Conservation (phyloP, 805 yeast species). For the Alloascoidea africana region DNA sequence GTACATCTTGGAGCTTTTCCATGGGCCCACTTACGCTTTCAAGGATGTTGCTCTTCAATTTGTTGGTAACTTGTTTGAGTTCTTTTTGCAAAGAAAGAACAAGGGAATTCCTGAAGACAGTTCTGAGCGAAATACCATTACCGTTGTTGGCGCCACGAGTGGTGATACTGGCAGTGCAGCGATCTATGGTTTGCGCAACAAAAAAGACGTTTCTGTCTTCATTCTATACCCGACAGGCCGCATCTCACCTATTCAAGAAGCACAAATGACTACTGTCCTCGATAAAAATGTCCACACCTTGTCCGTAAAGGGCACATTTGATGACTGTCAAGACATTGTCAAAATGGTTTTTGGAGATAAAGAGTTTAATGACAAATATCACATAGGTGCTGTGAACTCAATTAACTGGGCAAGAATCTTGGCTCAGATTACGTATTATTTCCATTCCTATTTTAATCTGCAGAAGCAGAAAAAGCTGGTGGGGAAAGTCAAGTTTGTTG, state of each 20-base stretch:
- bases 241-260: conserved; percentile 95
- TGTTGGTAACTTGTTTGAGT: conserved; percentile 94
- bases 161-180: conserved; percentile 99
- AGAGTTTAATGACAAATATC: conserved; percentile 78
- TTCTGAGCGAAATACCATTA: conserved; percentile 58
- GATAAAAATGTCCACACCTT: conserved; percentile 90
- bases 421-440: conserved; percentile 95
- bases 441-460: conserved; percentile 76
- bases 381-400: conserved; percentile 95
- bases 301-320: conserved; percentile 92
- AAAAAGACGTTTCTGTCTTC: conserved; percentile 94
- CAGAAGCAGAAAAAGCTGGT: conserved; percentile 15
- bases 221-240: conserved; percentile 95
- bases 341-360: conserved; percentile 84
- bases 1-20: conserved; percentile 83
- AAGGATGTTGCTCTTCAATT: conserved; percentile 98
- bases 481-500: conserved; percentile 63
- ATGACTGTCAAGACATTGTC: conserved; percentile 95
- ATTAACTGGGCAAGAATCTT: conserved; percentile 98
- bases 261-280: conserved; percentile 94
- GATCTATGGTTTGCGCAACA: conserved; percentile 92
- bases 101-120: conserved; percentile 25
- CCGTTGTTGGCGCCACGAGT: conserved; percentile 98
- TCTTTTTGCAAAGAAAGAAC: conserved; percentile 69
- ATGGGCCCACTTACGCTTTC: conserved; percentile 98